A percentile compares a stretch with the other conserved stretches of the same genome.
phyloP scores from a whole-genome alignment of 345 rosid genomes.

The Eucalyptus cloeziana region DNA sequence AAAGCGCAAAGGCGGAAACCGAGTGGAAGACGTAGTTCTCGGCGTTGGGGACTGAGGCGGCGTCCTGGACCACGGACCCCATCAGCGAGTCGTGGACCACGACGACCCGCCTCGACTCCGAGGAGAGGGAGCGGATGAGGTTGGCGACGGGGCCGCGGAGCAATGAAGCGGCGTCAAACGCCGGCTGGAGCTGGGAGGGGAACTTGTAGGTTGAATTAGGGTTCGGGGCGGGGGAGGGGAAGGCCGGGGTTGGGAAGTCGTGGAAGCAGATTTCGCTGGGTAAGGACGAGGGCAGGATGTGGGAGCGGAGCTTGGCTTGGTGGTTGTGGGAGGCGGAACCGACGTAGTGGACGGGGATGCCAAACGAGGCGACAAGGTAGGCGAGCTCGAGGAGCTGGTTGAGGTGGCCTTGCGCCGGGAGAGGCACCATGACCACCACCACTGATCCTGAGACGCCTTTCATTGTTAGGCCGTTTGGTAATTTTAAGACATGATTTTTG shows the following conservation, averaged over 20 bases:
- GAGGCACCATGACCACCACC: constrained; percentile 7
- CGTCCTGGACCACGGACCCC: constrained; percentile 5
- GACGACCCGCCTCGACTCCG: not conserved
- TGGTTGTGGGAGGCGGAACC: constrained; percentile 1
- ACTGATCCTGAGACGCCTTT: not conserved
- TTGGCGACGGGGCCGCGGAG: constrained; percentile 1
- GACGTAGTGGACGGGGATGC: constrained; percentile 8
- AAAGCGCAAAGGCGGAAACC: not conserved
- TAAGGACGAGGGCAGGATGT: not conserved
- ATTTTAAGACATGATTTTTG: not conserved
- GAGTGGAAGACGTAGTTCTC: not conserved
- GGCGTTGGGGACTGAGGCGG: not conserved
- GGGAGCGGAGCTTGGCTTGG: not conserved
- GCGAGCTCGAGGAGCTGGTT: constrained; percentile 7
- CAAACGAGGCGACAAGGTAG: not conserved
- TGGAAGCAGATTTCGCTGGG: constrained; percentile 1
- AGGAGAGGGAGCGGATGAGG: not conserved
- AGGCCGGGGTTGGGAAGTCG: constrained; percentile 1
- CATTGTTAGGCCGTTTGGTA: not conserved
- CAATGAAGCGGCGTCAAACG: not conserved
- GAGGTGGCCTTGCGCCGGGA: constrained; percentile 12
- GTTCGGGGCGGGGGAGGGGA: constrained; percentile 5
- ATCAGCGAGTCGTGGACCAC: constrained; percentile 1
- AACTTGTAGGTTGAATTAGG: constrained; percentile 2
- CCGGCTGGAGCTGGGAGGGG: constrained; percentile 2